Base-by-base conservation (phyloP, 768 basidiomycete species). In the Lactarius hatsudake region DNA sequence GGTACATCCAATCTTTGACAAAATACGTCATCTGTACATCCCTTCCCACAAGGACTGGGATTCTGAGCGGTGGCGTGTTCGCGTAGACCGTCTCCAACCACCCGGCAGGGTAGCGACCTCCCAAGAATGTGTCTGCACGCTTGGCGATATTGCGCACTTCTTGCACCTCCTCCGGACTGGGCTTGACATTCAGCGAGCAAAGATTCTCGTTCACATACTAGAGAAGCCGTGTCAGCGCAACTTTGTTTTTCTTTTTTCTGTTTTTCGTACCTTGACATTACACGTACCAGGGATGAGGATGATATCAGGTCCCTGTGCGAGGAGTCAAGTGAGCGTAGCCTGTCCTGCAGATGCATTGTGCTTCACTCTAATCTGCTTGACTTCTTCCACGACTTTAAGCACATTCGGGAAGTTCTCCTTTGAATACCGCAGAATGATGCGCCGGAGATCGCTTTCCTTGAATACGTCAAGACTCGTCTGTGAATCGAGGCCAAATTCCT, bases 221-320 rank as follows among this genome's bases (percentile, higher is more conserved):
- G 23, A 45, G 15, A 42, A 2, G 48, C 23, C 2, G 34, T 5
- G 23, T 15, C 32, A 30, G n/a, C 12, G 9, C 55, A 2, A 18
- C 20, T 2, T 20, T 28, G 23, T 18, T 6, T 36, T 17, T 23
- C 2, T 2, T 20, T 8, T 28, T 63, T 53, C 6, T 26, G 2
- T 26, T 26, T 6, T 53, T 26, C 51, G 26, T 32, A 78, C 78
- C 71, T 76, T 77, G 65, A 80, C 69, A 38, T 75, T 77, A 64
- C 76, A 80, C 3, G 82, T 82, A 3, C 82, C 83, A 2, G 83
- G 82, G 68, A 83, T 82, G 30, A 80, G 75, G 67, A 84, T 79
- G 62, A 84, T 74, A 60, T 83, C 79, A 15, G 77, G 71, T 2
- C 82, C 81, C 73, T 84, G 81, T 15, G 80, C 78, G 10, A 84